Percentiles rank a stretch among this genome's conserved stretches.
These are phyloP conservation scores for Gastrolobium bilobum DNA, from an alignment of 306 rosid genomes.

Conservation along the genomic window DNA sequence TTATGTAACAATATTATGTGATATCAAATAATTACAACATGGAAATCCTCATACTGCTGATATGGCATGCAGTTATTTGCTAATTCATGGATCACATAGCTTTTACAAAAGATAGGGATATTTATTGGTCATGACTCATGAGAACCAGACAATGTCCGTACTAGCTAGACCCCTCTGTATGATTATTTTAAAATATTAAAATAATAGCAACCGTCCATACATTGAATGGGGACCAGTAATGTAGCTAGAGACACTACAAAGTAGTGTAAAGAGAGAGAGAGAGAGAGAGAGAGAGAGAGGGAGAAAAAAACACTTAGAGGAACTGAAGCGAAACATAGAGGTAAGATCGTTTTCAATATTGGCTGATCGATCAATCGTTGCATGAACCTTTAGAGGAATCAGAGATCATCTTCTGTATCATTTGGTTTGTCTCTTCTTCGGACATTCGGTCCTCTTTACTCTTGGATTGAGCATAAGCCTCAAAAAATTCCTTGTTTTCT, in stretches of 20 bases:
- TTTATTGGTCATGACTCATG: not conserved
- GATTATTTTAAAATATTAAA: not conserved
- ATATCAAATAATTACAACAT: slow-evolving; percentile 22
- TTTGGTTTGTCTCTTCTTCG: slow-evolving; percentile 83
- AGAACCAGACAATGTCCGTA: not conserved
- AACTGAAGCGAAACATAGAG: not conserved
- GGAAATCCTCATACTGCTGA: slow-evolving; percentile 49
- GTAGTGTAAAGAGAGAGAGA: not conserved
- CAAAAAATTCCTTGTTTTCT: slow-evolving; percentile 88
- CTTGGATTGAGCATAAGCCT: slow-evolving; percentile 68
- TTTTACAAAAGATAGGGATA: slow-evolving; percentile 23
- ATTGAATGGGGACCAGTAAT: slow-evolving; percentile 22
- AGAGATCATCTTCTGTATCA: slow-evolving; percentile 80
- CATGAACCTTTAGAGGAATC: slow-evolving; percentile 69
- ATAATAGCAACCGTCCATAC: slow-evolving; percentile 9
- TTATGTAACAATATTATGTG: slow-evolving; percentile 6
- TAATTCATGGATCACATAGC: slow-evolving; percentile 29
- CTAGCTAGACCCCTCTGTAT: not conserved
- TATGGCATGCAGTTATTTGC: slow-evolving; percentile 53
- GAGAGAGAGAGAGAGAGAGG: not conserved
- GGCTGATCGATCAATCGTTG: slow-evolving; percentile 34
- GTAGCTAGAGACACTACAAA: not conserved
- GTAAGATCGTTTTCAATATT: slow-evolving; percentile 54
- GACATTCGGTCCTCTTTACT: slow-evolving; percentile 74
- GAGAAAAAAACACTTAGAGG: not conserved